Evolutionary conservation across 129 eudicot species (phyloP).

Genomic region (Rutidosis leptorrhynchoides): DNA sequence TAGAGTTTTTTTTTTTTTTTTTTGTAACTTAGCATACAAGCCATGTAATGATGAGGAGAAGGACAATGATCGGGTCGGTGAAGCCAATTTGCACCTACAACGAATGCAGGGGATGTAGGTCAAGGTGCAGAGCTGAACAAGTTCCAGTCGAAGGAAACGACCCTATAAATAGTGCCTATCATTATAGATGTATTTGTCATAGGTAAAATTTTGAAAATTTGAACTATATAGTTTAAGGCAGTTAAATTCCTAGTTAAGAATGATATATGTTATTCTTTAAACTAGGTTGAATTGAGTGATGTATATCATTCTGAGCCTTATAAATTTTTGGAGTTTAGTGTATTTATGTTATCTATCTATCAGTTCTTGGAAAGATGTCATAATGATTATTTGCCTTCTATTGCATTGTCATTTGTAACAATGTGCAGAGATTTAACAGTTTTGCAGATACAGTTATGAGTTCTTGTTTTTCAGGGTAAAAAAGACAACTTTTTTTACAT

Average conservation of each 20-base stretch:
- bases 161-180: slow-evolving; percentile 84
- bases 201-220: slow-evolving; percentile 40
- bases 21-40: slow-evolving; percentile 33
- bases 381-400: slow-evolving; percentile 26
- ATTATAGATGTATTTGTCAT: slow-evolving; percentile 95
- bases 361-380: slow-evolving; percentile 42
- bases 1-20: slow-evolving; percentile 7
- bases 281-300: slow-evolving; percentile 22
- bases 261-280: slow-evolving; percentile 24
- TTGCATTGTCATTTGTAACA: slow-evolving; percentile 28
- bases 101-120: slow-evolving; percentile 85
- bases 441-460: slow-evolving; percentile 11
- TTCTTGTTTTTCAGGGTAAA: slow-evolving; percentile 15
- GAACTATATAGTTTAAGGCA: slow-evolving; percentile 29
- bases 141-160: slow-evolving; percentile 95
- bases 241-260: slow-evolving; percentile 23
- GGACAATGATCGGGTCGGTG: slow-evolving; percentile 79
- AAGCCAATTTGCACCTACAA: slow-evolving; percentile 88
- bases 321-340: slow-evolving; percentile 41
- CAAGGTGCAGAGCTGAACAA: slow-evolving; percentile 85
- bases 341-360: slow-evolving; percentile 41
- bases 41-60: slow-evolving; percentile 27
- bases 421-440: slow-evolving; percentile 27
- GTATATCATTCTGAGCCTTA: slow-evolving; percentile 26
- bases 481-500: slow-evolving; percentile 6